phyloP scores from a whole-genome alignment of 805 yeast species.

The Lipomyces lipofer region DNA sequence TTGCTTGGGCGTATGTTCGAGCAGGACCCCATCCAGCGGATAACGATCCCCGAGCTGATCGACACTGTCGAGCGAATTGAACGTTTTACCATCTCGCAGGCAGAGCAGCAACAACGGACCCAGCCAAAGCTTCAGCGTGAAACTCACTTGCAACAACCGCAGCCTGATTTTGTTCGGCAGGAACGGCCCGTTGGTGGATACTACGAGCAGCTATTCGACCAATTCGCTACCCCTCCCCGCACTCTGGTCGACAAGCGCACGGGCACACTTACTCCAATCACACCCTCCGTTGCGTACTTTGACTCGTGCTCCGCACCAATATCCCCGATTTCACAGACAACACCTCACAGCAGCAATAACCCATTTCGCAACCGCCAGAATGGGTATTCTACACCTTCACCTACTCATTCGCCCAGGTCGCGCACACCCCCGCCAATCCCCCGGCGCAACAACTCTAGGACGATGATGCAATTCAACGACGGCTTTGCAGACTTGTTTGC shows the following conservation, averaged over 20 bases:
- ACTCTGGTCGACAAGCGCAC: constrained; percentile 3
- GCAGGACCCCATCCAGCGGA: constrained; percentile 30
- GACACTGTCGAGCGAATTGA: constrained; percentile 21
- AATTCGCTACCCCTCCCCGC: constrained; percentile 9
- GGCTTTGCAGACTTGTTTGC: no score
- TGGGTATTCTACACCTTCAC: no score
- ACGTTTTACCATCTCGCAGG: constrained; percentile 27
- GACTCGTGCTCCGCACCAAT: not conserved
- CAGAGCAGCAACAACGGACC: constrained; percentile 8
- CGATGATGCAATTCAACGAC: no score
- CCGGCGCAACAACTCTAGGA: no score
- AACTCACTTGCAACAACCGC: not conserved
- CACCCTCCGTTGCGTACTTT: constrained; percentile 9
- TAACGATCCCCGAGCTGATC: constrained; percentile 32
- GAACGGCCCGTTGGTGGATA: no score
- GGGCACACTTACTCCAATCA: constrained; percentile 17
- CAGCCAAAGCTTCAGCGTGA: not conserved
- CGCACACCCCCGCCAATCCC: no score
- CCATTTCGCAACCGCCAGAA: constrained; percentile 28
- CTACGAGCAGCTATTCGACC: no score
- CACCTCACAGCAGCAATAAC: constrained; percentile 9
- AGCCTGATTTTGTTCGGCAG: no score
- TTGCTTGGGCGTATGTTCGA: constrained; percentile 46
- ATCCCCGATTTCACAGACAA: constrained; percentile 3
- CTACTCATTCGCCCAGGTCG: no score